These are phyloP conservation scores for Pseudogymnoascus sp. DNA, from an alignment of 2,329 filamentous ascomycete genomes.

Conservation along the genomic window DNA sequence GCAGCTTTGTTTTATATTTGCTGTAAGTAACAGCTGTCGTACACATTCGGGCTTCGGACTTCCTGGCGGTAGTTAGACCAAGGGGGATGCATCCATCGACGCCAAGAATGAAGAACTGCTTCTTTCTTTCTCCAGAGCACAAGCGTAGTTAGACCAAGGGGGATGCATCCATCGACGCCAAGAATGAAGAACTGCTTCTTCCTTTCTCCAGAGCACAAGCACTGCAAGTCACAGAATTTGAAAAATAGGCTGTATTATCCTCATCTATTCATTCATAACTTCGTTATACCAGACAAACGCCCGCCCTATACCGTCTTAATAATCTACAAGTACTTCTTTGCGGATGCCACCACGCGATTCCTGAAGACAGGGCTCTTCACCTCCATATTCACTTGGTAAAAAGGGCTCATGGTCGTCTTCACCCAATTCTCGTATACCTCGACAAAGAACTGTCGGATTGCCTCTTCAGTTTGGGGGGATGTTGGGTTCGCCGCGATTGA, in stretches of 20 bases:
- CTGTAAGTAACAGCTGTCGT: neutral
- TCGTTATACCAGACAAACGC: neutral
- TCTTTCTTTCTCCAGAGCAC: neutral
- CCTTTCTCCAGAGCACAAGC: too few relatives aligned
- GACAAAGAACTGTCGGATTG: conserved; percentile 85
- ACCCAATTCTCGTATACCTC: conserved; percentile 97
- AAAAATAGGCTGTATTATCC: neutral
- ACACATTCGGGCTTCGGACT: too few relatives aligned
- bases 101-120: neutral
- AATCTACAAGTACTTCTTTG: conserved; percentile 74
- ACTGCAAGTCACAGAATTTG: neutral
- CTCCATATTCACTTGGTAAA: conserved; percentile 79
- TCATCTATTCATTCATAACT: conserved; percentile 5
- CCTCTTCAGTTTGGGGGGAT: conserved; percentile 86
- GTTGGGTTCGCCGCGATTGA: conserved; percentile 77
- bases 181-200: neutral
- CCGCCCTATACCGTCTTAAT: neutral
- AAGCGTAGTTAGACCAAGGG: neutral
- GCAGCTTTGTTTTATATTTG: neutral
- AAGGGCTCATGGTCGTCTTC: conserved; percentile 95
- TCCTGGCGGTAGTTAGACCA: neutral
- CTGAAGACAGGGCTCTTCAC: conserved; percentile 83
- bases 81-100: neutral
- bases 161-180: neutral
- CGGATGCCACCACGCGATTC: conserved; percentile 71